Percentiles rank a stretch among this genome's conserved stretches.
phyloP scores from a whole-genome alignment of 208 protist genomes.

The Blechomonas ayalai region DNA sequence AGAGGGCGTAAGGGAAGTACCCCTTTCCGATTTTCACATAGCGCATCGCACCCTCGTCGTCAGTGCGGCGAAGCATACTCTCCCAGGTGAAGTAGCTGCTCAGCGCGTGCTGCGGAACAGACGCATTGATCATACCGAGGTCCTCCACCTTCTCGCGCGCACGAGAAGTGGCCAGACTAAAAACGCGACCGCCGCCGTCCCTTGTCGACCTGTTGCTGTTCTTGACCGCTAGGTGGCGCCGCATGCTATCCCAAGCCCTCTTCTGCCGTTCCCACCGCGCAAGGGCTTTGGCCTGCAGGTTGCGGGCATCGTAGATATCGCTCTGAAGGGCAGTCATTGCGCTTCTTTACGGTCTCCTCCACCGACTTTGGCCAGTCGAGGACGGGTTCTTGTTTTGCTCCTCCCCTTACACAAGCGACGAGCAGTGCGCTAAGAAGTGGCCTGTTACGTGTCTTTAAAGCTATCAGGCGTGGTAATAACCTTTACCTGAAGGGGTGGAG shows the following conservation, averaged over 20 bases:
- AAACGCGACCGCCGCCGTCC: constrained; percentile 20
- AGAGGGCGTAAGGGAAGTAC: constrained; percentile 65
- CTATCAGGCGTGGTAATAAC: too few species aligned
- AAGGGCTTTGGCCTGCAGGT: constrained; percentile 64
- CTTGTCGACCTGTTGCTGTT: neutral
- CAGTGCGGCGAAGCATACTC: constrained; percentile 36
- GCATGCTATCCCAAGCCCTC: constrained; percentile 37
- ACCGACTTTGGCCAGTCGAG: too few species aligned
- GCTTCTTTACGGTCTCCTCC: too few species aligned
- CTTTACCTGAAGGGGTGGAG: too few species aligned
- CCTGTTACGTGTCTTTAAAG: too few species aligned
- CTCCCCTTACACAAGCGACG: too few species aligned
- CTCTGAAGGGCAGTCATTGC: too few species aligned
- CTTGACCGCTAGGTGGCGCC: constrained; percentile 13
- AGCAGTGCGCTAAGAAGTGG: too few species aligned
- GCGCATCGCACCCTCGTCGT: constrained; percentile 17
- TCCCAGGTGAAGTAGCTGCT: constrained; percentile 41
- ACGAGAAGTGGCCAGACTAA: constrained; percentile 18
- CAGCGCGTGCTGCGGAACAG: constrained; percentile 14
- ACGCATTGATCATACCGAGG: constrained; percentile 31
- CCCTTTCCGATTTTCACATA: constrained; percentile 58
- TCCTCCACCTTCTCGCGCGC: constrained; percentile 51
- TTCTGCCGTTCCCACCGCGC: constrained; percentile 57
- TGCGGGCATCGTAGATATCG: constrained; percentile 34
- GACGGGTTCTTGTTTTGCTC: too few species aligned